phyloP scores from a whole-genome alignment of 768 basidiomycete genomes.

The Auricularia heimuer region DNA sequence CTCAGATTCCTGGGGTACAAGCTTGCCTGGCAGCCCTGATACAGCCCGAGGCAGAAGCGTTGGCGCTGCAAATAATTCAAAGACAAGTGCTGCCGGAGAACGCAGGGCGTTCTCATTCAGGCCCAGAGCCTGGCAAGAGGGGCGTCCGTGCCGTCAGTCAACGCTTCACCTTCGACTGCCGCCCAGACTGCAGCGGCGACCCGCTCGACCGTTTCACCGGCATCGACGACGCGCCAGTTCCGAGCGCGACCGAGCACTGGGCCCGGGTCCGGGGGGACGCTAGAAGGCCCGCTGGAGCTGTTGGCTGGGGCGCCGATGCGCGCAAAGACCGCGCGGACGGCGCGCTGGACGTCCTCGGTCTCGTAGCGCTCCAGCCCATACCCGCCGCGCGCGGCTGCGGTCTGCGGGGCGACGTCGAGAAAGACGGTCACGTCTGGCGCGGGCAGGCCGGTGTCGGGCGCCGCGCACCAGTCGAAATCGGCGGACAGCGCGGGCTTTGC shows the following conservation, averaged over 20 bases:
- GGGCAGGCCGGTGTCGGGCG: slow-evolving; percentile 82
- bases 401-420: slow-evolving; percentile 68
- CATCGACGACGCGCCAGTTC: slow-evolving; percentile 2
- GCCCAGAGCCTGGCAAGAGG: not conserved
- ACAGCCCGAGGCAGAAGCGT: not conserved
- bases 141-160: not conserved
- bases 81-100: slow-evolving; percentile 14
- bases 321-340: slow-evolving; percentile 52
- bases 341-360: slow-evolving; percentile 60
- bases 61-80: not conserved
- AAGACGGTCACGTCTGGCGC: slow-evolving; percentile 83
- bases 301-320: slow-evolving; percentile 30
- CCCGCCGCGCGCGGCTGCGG: slow-evolving; percentile 59
- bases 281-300: no score
- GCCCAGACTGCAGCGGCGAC: not conserved
- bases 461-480: slow-evolving; percentile 71
- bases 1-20: not conserved
- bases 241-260: not conserved
- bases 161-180: not conserved
- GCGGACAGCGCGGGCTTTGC: slow-evolving; percentile 33
- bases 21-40: not conserved
- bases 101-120: not conserved
- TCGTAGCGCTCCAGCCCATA: slow-evolving; percentile 88
- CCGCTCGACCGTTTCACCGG: not conserved
- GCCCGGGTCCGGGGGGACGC: not conserved